Conservation (phyloP, 352 stramenopile species). For the Thraustochytrium striatum region DNA sequence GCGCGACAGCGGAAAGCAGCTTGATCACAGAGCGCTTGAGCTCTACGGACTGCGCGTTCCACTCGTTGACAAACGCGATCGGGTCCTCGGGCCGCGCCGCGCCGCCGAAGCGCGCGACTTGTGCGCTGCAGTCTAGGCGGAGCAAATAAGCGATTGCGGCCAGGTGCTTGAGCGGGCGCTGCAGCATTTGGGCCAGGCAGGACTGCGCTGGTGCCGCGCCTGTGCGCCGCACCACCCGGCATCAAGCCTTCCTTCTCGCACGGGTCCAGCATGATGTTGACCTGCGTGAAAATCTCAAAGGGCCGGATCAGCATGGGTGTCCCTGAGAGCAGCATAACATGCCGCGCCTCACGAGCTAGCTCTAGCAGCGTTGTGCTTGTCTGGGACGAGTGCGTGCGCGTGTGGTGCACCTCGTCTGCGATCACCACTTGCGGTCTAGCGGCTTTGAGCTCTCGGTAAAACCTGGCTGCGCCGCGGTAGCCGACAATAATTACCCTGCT, state of each 20-base stretch:
- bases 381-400: constrained; percentile 5
- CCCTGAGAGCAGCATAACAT: constrained; percentile 55
- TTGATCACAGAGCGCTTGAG: neutral
- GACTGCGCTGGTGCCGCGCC: neutral
- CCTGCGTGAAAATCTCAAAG: constrained; percentile 59
- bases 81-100: neutral
- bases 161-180: neutral
- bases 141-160: constrained; percentile 6
- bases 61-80: neutral
- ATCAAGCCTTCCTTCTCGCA: constrained; percentile 22
- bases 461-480: constrained; percentile 47
- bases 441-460: neutral
- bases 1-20: neutral
- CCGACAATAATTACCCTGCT: constrained; percentile 45
- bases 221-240: neutral
- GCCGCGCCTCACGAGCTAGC: constrained; percentile 22
- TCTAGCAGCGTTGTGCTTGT: constrained; percentile 22
- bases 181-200: neutral
- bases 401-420: constrained; percentile 52
- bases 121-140: neutral
- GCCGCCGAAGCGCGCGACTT: neutral
- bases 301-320: constrained; percentile 56
- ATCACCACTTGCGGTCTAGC: constrained; percentile 34
- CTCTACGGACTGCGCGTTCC: neutral
- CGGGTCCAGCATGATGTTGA: constrained; percentile 1